Conservation (phyloP, 2,329 filamentous ascomycete genomes). For the Aspergillus udagawae region DNA sequence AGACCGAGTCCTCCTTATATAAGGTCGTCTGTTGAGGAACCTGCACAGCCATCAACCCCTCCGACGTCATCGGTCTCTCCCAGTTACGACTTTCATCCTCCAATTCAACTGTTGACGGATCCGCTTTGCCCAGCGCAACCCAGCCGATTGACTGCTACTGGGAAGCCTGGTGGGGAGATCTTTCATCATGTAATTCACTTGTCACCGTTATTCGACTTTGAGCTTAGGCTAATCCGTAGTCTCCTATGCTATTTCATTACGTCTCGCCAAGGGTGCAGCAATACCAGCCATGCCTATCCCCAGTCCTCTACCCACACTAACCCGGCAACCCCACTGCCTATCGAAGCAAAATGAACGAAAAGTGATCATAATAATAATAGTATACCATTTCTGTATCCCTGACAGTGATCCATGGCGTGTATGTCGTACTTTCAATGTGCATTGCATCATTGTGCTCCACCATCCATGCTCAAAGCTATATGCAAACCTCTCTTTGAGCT, state of each 20-base stretch:
- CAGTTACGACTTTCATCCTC: slow-evolving; percentile 5
- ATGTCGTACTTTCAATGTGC: not conserved
- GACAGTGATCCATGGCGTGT: slow-evolving; percentile 4
- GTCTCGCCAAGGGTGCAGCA: slow-evolving; percentile 8
- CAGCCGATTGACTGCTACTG: slow-evolving; percentile 1
- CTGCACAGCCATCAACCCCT: slow-evolving; percentile 7
- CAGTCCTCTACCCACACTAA: slow-evolving; percentile 2
- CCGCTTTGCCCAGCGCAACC: not conserved
- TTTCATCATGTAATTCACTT: not conserved
- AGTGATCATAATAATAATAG: not conserved
- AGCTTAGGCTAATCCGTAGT: not conserved
- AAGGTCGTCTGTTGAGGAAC: not conserved
- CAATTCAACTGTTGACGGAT: not conserved
- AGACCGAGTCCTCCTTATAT: not conserved
- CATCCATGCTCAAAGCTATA: slow-evolving; percentile 3
- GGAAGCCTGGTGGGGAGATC: not conserved
- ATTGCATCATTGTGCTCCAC: slow-evolving; percentile 8
- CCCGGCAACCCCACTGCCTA: not conserved
- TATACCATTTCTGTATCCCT: slow-evolving; percentile 1
- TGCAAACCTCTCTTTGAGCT: slow-evolving; percentile 10
- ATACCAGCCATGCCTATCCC: not conserved
- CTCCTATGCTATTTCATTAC: slow-evolving; percentile 3
- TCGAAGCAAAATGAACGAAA: slow-evolving; percentile 10
- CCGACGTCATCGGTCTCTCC: slow-evolving; percentile 19
- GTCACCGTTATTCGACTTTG: not conserved